Conservation (phyloP, 495 filamentous ascomycete species). For the Trichocladium uniseriatum region DNA sequence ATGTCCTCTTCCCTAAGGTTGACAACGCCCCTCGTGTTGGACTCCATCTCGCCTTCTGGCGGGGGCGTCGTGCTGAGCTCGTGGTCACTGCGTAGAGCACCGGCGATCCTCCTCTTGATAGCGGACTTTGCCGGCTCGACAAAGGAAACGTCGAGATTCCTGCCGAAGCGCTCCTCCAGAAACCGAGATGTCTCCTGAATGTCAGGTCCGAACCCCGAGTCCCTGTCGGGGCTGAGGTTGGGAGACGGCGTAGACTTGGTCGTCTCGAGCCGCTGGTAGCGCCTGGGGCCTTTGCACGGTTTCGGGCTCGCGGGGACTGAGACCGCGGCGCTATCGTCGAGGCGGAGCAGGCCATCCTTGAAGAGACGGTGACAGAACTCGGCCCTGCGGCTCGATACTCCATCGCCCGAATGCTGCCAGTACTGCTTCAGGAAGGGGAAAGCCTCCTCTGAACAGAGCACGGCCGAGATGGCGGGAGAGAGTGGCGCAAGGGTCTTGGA, state of each 20-base stretch:
- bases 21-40: slow-evolving; percentile 47
- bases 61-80: slow-evolving; percentile 43
- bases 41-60: slow-evolving; percentile 26
- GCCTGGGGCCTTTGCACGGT: slow-evolving; percentile 54
- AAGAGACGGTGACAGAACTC: slow-evolving; percentile 77
- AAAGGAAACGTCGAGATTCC: slow-evolving; percentile 73
- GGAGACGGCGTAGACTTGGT: slow-evolving; percentile 8
- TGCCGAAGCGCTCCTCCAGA: slow-evolving; percentile 89
- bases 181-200: slow-evolving; percentile 61
- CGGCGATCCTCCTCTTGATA: slow-evolving; percentile 79
- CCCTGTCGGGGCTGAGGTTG: slow-evolving; percentile 4
- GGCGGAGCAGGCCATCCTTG: slow-evolving; percentile 58
- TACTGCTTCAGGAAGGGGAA: slow-evolving; percentile 72
- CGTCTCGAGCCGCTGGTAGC: slow-evolving; percentile 56
- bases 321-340: slow-evolving; percentile 29
- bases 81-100: slow-evolving; percentile 63
- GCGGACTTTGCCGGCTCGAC: slow-evolving; percentile 76
- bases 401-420: slow-evolving; percentile 96
- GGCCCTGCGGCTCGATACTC: slow-evolving; percentile 80
- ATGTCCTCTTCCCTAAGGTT: slow-evolving; percentile 83
- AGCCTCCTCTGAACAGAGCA: slow-evolving; percentile 58
- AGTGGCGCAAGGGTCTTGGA: slow-evolving; percentile 37
- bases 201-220: slow-evolving; percentile 24
- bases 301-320: slow-evolving; percentile 26
- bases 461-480: slow-evolving; percentile 50